phyloP scores from a whole-genome alignment of 129 eudicot species.

The Centella asiatica region DNA sequence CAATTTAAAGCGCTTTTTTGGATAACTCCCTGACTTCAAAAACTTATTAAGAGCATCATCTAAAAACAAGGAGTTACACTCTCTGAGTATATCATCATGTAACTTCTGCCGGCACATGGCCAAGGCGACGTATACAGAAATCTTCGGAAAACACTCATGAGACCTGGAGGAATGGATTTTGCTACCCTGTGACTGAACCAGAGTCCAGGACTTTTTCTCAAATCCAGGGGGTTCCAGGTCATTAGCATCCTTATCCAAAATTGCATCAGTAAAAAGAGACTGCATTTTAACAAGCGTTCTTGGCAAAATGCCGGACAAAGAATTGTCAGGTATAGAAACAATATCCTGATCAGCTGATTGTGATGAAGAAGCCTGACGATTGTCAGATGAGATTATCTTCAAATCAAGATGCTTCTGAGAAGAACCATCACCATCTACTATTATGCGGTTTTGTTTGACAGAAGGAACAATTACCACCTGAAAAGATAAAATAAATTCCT shows the following conservation, averaged over 20 bases:
- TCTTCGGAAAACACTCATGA: slow-evolving; percentile 26
- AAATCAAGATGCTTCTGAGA: slow-evolving; percentile 10
- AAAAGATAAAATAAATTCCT: slow-evolving; percentile 6
- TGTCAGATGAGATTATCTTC: slow-evolving; percentile 14
- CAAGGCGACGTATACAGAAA: slow-evolving; percentile 33
- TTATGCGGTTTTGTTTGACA: slow-evolving; percentile 9
- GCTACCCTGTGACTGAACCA: slow-evolving; percentile 20
- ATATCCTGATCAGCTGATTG: slow-evolving; percentile 14
- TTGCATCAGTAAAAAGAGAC: slow-evolving; percentile 18
- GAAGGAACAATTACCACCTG: slow-evolving; percentile 36
- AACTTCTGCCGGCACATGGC: slow-evolving; percentile 64
- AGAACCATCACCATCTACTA: slow-evolving; percentile 13
- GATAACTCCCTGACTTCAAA: slow-evolving; percentile 14
- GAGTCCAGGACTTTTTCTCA: slow-evolving; percentile 22
- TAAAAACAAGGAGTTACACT: slow-evolving; percentile 40
- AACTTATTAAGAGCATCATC: slow-evolving; percentile 34
- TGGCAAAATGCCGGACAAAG: slow-evolving; percentile 33
- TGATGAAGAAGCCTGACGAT: slow-evolving; percentile 6
- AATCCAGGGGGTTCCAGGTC: slow-evolving; percentile 36
- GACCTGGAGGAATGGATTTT: slow-evolving; percentile 25
- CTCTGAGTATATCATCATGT: slow-evolving; percentile 58
- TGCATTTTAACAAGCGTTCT: slow-evolving; percentile 52
- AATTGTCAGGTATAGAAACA: slow-evolving; percentile 12
- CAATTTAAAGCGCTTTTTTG: slow-evolving; percentile 20
- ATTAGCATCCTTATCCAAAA: slow-evolving; percentile 22